A percentile compares a stretch with the other conserved stretches of the same genome.
Conservation (phyloP, 805 yeast species). For the Candida sakaeoensis region DNA sequence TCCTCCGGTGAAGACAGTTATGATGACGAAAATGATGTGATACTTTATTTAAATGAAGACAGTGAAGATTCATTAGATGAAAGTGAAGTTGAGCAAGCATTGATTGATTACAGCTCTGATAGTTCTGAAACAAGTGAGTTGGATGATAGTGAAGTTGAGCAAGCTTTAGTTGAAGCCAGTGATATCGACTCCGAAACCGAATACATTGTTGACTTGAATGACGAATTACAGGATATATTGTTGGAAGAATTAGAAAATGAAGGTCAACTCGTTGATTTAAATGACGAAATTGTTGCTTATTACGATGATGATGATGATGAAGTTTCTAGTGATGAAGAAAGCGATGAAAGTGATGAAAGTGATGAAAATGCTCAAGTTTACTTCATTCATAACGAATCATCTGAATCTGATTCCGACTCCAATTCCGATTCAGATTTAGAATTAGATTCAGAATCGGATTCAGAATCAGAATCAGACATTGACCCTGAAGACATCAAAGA, state of each 20-base stretch:
- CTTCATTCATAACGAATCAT: background rate
- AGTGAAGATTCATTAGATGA: slow-evolving; percentile 9
- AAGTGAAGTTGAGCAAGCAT: slow-evolving; percentile 10
- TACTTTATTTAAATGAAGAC: slow-evolving; percentile 14
- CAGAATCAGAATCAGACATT: slow-evolving; percentile 3
- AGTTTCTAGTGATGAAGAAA: slow-evolving; percentile 9
- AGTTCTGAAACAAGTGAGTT: slow-evolving; percentile 9
- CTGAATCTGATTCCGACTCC: slow-evolving; percentile 7
- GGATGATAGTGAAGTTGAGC: slow-evolving; percentile 9
- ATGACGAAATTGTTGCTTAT: slow-evolving; percentile 27
- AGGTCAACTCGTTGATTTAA: slow-evolving; percentile 24
- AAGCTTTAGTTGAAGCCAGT: slow-evolving; percentile 7
- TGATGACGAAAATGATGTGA: slow-evolving; percentile 13
- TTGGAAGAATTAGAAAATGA: slow-evolving; percentile 22
- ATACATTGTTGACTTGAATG: slow-evolving; percentile 27
- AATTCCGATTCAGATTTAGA: slow-evolving; percentile 10
- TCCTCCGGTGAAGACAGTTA: slow-evolving; percentile 14
- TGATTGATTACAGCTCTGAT: background rate
- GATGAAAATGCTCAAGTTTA: slow-evolving; percentile 2
- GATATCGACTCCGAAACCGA: slow-evolving; percentile 14
- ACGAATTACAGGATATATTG: slow-evolving; percentile 30
- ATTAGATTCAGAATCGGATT: slow-evolving; percentile 8
- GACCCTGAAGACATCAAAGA: slow-evolving; percentile 23
- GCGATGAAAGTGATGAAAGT: slow-evolving; percentile 6
- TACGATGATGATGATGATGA: slow-evolving; percentile 19